Percentiles rank a stretch among this genome's conserved stretches.
Conservation (phyloP, 2,329 filamentous ascomycete genomes). For the Septoria linicola region DNA sequence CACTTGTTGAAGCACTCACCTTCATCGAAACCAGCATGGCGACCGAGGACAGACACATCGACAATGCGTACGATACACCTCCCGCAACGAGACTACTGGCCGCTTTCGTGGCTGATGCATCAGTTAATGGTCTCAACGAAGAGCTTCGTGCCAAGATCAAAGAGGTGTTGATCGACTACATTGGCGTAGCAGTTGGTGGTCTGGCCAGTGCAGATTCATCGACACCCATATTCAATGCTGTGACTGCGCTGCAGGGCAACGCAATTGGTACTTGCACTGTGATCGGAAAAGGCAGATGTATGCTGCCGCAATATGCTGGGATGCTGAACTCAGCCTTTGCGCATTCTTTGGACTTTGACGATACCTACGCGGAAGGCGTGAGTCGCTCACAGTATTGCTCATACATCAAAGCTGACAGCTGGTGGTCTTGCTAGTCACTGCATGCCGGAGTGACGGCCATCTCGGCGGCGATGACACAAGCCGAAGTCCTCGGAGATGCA, state of each 20-base stretch:
- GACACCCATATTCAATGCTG: conserved; percentile 30
- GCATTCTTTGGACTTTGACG: conserved; percentile 49
- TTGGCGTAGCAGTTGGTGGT: conserved; percentile 33
- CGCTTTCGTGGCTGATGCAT: conserved; percentile 29
- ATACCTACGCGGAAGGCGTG: conserved; percentile 44
- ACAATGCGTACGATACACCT: conserved; percentile 11
- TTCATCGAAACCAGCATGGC: neutral
- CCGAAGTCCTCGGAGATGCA: conserved; percentile 30
- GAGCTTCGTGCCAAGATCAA: conserved; percentile 30
- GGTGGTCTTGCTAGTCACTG: conserved; percentile 31
- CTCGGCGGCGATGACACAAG: conserved; percentile 39
- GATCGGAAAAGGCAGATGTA: conserved; percentile 38
- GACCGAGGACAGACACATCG: neutral
- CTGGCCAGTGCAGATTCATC: conserved; percentile 32
- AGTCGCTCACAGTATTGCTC: neutral
- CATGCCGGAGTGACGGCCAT: conserved; percentile 46
- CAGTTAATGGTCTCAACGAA: conserved; percentile 23
- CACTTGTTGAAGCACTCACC: neutral
- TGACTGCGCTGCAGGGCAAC: conserved; percentile 30
- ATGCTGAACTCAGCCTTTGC: conserved; percentile 46
- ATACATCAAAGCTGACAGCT: neutral
- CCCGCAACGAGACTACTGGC: conserved; percentile 32
- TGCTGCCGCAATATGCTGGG: conserved; percentile 43
- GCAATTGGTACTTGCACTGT: conserved; percentile 35
- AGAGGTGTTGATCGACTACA: conserved; percentile 37